A percentile compares a stretch with the other conserved stretches of the same genome.
Evolutionary conservation across 805 yeast species (phyloP).

Genomic region (Debaryomyces castellii): DNA sequence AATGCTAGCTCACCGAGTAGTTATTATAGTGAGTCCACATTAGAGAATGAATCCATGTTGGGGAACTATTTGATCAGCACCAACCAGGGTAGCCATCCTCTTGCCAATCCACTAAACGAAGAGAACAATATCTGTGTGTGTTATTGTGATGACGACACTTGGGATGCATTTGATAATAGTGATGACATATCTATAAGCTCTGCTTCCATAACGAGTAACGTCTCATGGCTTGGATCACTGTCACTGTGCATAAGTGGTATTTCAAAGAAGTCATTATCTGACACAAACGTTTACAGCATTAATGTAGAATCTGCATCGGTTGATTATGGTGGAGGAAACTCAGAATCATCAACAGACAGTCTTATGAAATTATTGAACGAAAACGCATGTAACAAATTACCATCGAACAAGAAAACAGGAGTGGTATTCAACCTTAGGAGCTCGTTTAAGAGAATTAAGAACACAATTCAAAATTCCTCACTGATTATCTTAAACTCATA

Average conservation of each 20-base stretch:
- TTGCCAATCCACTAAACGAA: neutral
- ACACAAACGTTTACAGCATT: conserved; percentile 3
- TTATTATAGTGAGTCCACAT: neutral
- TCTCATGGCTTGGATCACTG: neutral
- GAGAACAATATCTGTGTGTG: neutral
- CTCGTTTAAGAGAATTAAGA: conserved; percentile 11
- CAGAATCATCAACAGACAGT: conserved; percentile 6
- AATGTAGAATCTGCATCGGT: neutral
- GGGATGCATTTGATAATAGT: neutral
- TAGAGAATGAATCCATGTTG: neutral
- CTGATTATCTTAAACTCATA: conserved; percentile 4
- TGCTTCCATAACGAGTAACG: neutral
- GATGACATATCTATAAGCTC: neutral
- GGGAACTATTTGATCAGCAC: neutral
- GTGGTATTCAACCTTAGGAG: conserved; percentile 12
- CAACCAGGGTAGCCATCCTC: conserved; percentile 3
- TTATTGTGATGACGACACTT: neutral
- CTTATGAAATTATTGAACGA: conserved; percentile 6
- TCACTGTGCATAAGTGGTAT: neutral
- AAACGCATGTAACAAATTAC: neutral
- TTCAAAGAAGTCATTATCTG: conserved; percentile 7
- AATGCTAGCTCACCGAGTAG: neutral
- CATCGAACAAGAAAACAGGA: neutral
- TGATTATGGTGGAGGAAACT: no score
- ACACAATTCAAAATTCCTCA: conserved; percentile 1